Conservation (phyloP, 2,329 filamentous ascomycete genomes). For the Nothomitra cinnamomea region DNA sequence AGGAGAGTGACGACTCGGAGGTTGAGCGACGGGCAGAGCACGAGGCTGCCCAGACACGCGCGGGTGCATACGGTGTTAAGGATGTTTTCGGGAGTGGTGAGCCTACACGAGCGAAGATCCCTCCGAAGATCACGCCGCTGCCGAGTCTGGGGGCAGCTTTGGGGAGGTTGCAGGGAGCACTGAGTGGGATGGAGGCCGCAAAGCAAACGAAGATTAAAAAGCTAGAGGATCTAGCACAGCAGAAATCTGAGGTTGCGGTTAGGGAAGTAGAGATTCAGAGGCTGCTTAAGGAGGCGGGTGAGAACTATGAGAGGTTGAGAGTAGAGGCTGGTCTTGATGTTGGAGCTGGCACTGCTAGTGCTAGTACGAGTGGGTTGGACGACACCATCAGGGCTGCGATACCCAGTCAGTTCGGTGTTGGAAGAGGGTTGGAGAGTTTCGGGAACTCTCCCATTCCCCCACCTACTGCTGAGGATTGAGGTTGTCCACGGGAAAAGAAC, state of each 20-base stretch:
- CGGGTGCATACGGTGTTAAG: conserved; percentile 52
- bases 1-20: conserved; percentile 51
- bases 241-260: conserved; percentile 44
- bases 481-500: too few relatives aligned
- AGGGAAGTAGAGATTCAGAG: conserved; percentile 67
- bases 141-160: conserved; percentile 56
- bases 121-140: conserved; percentile 59
- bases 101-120: conserved; percentile 33
- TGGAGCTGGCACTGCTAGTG: background rate
- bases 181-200: conserved; percentile 42
- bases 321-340: conserved; percentile 26
- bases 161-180: conserved; percentile 40
- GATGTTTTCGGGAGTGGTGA: background rate
- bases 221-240: conserved; percentile 4
- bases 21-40: conserved; percentile 64
- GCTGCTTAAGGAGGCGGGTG: conserved; percentile 63
- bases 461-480: background rate
- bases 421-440: conserved; percentile 2
- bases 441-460: conserved; percentile 1
- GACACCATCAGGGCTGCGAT: background rate
- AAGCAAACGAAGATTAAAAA: background rate
- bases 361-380: background rate
- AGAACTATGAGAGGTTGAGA: conserved; percentile 45
- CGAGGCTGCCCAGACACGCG: conserved; percentile 69
- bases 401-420: background rate